These are phyloP conservation scores for Vigna trinervia DNA, from an alignment of 306 rosid genomes.

Conservation along the genomic window DNA sequence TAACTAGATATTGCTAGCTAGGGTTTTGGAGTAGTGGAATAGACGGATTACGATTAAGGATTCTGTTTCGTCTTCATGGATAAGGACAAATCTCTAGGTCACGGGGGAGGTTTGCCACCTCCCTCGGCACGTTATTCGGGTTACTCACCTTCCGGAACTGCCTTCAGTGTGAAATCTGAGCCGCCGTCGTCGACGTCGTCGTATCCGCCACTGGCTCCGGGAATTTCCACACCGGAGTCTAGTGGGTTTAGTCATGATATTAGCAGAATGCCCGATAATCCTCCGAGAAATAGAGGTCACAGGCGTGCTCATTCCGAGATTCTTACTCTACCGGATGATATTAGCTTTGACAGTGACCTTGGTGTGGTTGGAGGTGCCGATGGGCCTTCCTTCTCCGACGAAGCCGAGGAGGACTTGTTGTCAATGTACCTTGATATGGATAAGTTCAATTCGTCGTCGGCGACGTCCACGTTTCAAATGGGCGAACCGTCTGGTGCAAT, in stretches of 20 bases:
- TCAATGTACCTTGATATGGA: conserved; percentile 98
- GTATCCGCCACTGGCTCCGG: conserved; percentile 67
- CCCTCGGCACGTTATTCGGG: conserved; percentile 72
- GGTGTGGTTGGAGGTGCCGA: conserved; percentile 94
- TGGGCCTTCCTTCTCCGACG: conserved; percentile 90
- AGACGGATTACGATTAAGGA: conserved; percentile 34
- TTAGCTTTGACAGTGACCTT: conserved; percentile 92
- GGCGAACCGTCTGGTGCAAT: conserved; percentile 68
- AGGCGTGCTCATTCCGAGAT: conserved; percentile 97
- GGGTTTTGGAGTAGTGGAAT: conserved; percentile 48
- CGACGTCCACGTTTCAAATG: conserved; percentile 68
- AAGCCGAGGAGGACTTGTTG: conserved; percentile 88
- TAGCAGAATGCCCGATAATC: conserved; percentile 92
- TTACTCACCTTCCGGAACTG: conserved; percentile 57
- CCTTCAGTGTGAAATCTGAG: conserved; percentile 77
- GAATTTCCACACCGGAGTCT: conserved; percentile 57
- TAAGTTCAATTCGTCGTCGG: conserved; percentile 84
- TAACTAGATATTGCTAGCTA: conserved; percentile 37
- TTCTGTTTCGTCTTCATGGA: conserved; percentile 57
- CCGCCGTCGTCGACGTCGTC: conserved; percentile 45
- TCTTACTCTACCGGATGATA: conserved; percentile 89
- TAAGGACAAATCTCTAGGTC: conserved; percentile 69
- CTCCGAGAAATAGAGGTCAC: conserved; percentile 83
- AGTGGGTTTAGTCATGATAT: conserved; percentile 89
- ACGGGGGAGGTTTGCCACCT: conserved; percentile 76